phyloP scores from a whole-genome alignment of 1,284 basidiomycete species.

The Testicularia cyperi region DNA sequence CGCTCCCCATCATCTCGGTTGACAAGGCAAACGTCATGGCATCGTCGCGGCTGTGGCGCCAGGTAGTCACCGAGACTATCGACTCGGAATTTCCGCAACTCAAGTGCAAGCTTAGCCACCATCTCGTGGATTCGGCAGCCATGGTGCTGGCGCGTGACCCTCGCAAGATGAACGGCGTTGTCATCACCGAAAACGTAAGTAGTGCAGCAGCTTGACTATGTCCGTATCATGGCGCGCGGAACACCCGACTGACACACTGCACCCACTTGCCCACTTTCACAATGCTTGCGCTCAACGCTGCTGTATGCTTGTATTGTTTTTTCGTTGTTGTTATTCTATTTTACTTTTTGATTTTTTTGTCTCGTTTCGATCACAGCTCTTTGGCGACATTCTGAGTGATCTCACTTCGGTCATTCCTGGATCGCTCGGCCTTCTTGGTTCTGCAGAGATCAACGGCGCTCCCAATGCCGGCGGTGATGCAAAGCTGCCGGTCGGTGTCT shows the following conservation, averaged over 20 bases:
- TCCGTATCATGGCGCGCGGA: not conserved
- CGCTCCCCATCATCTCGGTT: conserved; percentile 83
- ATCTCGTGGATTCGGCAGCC: conserved; percentile 87
- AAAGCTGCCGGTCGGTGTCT: conserved; percentile 70
- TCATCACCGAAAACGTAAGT: conserved; percentile 50
- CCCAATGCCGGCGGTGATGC: conserved; percentile 63
- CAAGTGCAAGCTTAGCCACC: conserved; percentile 64
- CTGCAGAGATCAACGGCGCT: conserved; percentile 92
- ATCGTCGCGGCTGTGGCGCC: conserved; percentile 88
- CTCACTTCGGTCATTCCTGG: conserved; percentile 34
- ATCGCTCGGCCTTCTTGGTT: conserved; percentile 77
- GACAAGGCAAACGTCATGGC: conserved; percentile 99
- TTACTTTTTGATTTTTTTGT: not conserved
- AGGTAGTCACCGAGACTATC: conserved; percentile 61
- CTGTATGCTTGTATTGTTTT: not conserved
- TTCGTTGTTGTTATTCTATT: not conserved
- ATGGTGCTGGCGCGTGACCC: conserved; percentile 93
- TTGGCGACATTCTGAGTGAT: conserved; percentile 38
- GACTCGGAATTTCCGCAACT: conserved; percentile 40
- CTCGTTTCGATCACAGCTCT: conserved; percentile 9
- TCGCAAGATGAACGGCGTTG: conserved; percentile 86
- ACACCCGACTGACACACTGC: too few species aligned
- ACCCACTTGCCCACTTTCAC: too few species aligned
- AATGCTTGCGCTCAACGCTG: too few species aligned
- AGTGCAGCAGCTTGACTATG: not conserved